Conservation (phyloP, 2,329 filamentous ascomycete genomes). For the Aspergillus clavatus region DNA sequence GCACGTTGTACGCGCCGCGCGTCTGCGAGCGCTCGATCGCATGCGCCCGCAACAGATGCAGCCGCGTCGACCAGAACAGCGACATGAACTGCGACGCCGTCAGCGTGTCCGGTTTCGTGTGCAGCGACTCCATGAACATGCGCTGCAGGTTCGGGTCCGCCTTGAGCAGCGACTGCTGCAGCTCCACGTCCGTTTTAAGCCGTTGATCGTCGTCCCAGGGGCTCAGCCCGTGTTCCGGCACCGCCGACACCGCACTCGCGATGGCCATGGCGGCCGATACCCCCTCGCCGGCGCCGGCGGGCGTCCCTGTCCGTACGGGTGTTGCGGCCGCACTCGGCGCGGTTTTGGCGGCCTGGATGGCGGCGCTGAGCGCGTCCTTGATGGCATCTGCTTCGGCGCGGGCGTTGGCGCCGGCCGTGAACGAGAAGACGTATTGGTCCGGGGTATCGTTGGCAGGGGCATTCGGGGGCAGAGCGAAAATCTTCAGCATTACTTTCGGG, state of each 20-base stretch:
- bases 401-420: slow-evolving; percentile 71
- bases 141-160: slow-evolving; percentile 69
- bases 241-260: slow-evolving; percentile 61
- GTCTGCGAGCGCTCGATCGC: slow-evolving; percentile 84
- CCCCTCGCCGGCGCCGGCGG: slow-evolving; percentile 38
- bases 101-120: slow-evolving; percentile 78
- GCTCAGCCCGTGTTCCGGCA: slow-evolving; percentile 41
- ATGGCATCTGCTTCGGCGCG: slow-evolving; percentile 79
- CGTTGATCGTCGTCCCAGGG: slow-evolving; percentile 76
- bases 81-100: slow-evolving; percentile 75
- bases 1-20: slow-evolving; percentile 86
- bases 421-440: slow-evolving; percentile 77
- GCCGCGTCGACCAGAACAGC: slow-evolving; percentile 91
- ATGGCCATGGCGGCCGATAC: slow-evolving; percentile 71
- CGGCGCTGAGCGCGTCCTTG: slow-evolving; percentile 72
- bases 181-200: slow-evolving; percentile 69
- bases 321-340: slow-evolving; percentile 32
- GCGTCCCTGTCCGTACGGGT: slow-evolving; percentile 29
- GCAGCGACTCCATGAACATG: slow-evolving; percentile 80
- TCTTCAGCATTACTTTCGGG: slow-evolving; percentile 88
- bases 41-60: slow-evolving; percentile 80
- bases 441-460: slow-evolving; percentile 39
- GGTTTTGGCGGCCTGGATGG: slow-evolving; percentile 67
- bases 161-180: slow-evolving; percentile 85
- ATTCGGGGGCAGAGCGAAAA: slow-evolving; percentile 66